phyloP scores from a whole-genome alignment of 192 early-diverging fungal genomes.

The Endogone sp. region DNA sequence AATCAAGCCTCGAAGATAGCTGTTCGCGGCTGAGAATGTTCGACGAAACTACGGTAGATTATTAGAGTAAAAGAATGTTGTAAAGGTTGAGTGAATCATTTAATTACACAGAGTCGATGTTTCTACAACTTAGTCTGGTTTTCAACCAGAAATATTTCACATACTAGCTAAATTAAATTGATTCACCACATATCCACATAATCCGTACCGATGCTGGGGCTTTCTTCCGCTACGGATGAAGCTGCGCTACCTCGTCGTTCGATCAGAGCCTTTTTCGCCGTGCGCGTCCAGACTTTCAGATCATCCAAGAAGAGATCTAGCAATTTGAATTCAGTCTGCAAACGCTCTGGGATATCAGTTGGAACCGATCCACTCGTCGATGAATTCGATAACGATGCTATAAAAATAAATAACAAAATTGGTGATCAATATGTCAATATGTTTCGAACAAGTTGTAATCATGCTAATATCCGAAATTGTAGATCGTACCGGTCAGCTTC shows the following conservation, averaged over 20 bases:
- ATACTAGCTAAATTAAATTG: neutral
- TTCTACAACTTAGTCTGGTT: too few relatives aligned
- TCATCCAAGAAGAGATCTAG: slow-evolving; percentile 18
- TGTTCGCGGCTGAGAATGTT: slow-evolving; percentile 10
- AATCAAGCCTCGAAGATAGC: slow-evolving; percentile 16
- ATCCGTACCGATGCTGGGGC: slow-evolving; percentile 16
- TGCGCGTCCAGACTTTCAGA: slow-evolving; percentile 15
- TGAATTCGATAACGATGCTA: neutral
- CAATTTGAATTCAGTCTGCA: slow-evolving; percentile 6
- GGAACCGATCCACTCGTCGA: neutral
- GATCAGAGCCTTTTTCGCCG: slow-evolving; percentile 7
- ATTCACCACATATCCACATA: neutral
- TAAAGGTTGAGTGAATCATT: too few relatives aligned
- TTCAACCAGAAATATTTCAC: too few relatives aligned
- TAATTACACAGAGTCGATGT: too few relatives aligned
- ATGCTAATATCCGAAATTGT: too few relatives aligned
- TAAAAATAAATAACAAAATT: neutral
- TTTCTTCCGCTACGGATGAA: neutral
- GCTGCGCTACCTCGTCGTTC: slow-evolving; percentile 1
- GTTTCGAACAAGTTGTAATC: too few relatives aligned
- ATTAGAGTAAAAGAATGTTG: neutral
- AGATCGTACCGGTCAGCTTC: too few relatives aligned
- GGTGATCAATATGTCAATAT: neutral
- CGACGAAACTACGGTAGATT: neutral
- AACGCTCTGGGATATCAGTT: slow-evolving; percentile 5